Conservation (phyloP, 352 stramenopile species). For the Phytophthora melonis region DNA sequence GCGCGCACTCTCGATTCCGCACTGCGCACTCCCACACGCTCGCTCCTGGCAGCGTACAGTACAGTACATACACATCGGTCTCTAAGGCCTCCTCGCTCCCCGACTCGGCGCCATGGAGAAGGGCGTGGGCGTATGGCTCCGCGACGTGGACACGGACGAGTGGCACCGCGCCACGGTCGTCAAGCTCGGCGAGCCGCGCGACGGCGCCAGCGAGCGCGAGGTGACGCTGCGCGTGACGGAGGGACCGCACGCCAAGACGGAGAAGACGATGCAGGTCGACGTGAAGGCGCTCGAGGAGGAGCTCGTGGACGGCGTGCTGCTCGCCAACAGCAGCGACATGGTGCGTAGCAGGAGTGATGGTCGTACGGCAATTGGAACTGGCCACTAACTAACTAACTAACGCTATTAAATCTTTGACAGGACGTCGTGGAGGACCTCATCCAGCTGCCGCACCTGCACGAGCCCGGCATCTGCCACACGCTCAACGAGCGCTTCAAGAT, state of each 20-base stretch:
- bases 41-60: too few relatives aligned
- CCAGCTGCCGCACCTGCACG: slow-evolving; percentile 93
- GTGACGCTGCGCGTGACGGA: slow-evolving; percentile 68
- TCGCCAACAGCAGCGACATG: slow-evolving; percentile 90
- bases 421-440: slow-evolving; percentile 94
- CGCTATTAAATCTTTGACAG: slow-evolving; percentile 25
- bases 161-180: slow-evolving; percentile 76
- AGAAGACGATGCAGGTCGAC: slow-evolving; percentile 63
- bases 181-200: slow-evolving; percentile 40
- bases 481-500: slow-evolving; percentile 93
- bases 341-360: slow-evolving; percentile 40
- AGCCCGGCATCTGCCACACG: slow-evolving; percentile 95
- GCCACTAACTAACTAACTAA: slow-evolving; percentile 2
- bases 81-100: not conserved
- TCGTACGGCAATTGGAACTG: not conserved
- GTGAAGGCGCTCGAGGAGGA: slow-evolving; percentile 77
- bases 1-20: slow-evolving; percentile 30
- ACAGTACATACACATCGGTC: not conserved
- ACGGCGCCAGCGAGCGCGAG: slow-evolving; percentile 30
- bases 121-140: slow-evolving; percentile 81
- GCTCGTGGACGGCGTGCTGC: slow-evolving; percentile 59
- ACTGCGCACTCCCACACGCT: not conserved
- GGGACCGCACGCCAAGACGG: slow-evolving; percentile 54
- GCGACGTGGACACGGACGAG: slow-evolving; percentile 68
- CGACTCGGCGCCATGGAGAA: slow-evolving; percentile 68